Conservation (phyloP, 805 yeast species). For the Yamadazyma akitaensis region DNA sequence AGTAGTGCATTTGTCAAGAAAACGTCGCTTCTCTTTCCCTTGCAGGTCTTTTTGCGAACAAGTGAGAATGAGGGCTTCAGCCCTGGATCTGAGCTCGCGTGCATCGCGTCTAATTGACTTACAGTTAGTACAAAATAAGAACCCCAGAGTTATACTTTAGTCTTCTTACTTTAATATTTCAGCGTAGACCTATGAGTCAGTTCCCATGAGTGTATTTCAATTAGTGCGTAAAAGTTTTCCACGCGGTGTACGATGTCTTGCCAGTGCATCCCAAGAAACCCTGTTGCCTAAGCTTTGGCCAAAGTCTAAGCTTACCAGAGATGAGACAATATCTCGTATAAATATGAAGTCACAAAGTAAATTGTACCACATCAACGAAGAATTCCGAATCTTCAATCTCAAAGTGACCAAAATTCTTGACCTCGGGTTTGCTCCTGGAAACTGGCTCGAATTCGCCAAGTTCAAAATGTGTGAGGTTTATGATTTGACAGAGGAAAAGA, state of each 20-base stretch:
- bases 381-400: constrained; percentile 24
- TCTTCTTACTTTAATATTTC: no score
- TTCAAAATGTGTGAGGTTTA: constrained; percentile 27
- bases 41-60: neutral
- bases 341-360: constrained; percentile 24
- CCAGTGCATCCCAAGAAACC: neutral
- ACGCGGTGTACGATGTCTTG: neutral
- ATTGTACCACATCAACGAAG: constrained; percentile 26
- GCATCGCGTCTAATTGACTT: neutral
- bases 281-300: neutral
- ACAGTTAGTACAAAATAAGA: neutral
- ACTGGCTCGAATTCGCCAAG: constrained; percentile 34
- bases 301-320: constrained; percentile 16
- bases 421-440: constrained; percentile 41
- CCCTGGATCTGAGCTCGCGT: neutral
- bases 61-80: neutral
- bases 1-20: neutral
- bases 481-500: constrained; percentile 20
- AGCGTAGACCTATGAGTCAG: neutral
- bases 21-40: no score
- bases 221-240: neutral
- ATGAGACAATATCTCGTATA: constrained; percentile 22
- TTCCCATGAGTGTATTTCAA: neutral
- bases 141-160: neutral
- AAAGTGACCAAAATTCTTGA: constrained; percentile 33